Base-by-base conservation (phyloP, 2,329 filamentous ascomycete species). In the Beauveria rudraprayagi region DNA sequence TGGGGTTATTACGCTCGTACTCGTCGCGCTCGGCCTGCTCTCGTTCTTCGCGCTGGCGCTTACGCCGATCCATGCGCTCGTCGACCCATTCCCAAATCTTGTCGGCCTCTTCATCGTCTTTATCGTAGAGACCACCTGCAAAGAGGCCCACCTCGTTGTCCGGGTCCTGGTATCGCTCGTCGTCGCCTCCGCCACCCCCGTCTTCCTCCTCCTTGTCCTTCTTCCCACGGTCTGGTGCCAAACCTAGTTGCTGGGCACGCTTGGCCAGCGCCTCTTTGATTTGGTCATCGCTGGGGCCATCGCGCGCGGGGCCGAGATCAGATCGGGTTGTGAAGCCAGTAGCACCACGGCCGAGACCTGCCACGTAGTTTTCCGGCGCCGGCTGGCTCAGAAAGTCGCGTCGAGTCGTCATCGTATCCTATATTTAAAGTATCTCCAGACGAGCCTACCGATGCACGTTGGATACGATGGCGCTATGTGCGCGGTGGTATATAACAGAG, bases 311-410 rank as follows among this genome's bases (percentile, higher is more conserved):
- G 62, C 95, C 94, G 62, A 99, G 81, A 82, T 99, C 94, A 61
- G 93, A 97, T 70, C 95, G 87, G 46, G 94, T 99, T 17, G 94
- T 97, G 78, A 99, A 99, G 63, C 95, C 94, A 8, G 94, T 99
- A 24, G 95, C 95, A 77, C 94, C 94, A 82, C 95, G 90, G 76
- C 94, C 94, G 65, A 99, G 87, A 83, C 94, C 94, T 65, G 94
- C 94, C 65, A 99, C 93, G 71, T 93, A 93, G 75, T 92, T 93
- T 69, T 92, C 89, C 14, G 89, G 89, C 60, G 89, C 89, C 64
- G 89, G 87, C 75, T 96, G 92, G 76, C 83, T 92, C 63, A 97
- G 77, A 70, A 97, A 97, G 76, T 97, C 92, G 70, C 84, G 83
- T 78, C 91, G 88, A 69, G 75, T 77, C 55, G 81, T 75, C 81